Percentiles rank a stretch among this genome's conserved stretches.
Evolutionary conservation across 108 stramenopile genomes (phyloP).

Genomic region (Schizochytrium sp.): DNA sequence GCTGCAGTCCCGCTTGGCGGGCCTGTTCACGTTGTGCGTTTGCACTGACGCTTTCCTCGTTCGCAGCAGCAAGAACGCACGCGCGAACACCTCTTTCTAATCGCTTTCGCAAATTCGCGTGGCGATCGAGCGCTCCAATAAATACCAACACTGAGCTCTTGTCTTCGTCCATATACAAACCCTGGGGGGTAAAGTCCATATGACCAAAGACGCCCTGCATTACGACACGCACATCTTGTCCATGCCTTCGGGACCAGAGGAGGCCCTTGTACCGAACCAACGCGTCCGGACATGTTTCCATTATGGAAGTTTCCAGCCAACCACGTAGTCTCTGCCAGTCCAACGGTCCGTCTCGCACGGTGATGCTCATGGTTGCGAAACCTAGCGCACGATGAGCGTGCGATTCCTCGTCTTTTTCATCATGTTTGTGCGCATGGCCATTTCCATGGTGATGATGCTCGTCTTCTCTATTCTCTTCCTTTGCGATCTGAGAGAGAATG

Average conservation of each 20-base stretch:
- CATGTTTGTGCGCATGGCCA: background rate
- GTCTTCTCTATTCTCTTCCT: too few relatives aligned
- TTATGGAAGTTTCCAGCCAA: background rate
- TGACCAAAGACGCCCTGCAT: slow-evolving; percentile 4
- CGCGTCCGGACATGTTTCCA: background rate
- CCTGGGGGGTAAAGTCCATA: background rate
- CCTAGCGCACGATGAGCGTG: background rate
- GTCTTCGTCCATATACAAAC: background rate
- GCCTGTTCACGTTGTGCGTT: too few relatives aligned
- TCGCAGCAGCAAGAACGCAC: background rate
- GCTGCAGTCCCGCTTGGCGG: background rate
- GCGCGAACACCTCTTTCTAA: background rate
- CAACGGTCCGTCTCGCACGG: background rate
- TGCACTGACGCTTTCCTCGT: too few relatives aligned
- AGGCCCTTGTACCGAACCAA: background rate
- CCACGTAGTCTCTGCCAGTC: background rate
- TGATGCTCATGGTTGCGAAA: background rate
- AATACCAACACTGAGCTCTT: background rate
- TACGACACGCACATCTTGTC: background rate
- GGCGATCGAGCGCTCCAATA: background rate
- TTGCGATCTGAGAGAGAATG: background rate
- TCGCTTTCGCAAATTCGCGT: background rate
- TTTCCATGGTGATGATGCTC: background rate
- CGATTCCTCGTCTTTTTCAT: background rate
- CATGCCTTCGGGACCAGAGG: background rate